phyloP scores from a whole-genome alignment of 371 early-diverging fungal genomes.

The Zopfochytrium polystomum region DNA sequence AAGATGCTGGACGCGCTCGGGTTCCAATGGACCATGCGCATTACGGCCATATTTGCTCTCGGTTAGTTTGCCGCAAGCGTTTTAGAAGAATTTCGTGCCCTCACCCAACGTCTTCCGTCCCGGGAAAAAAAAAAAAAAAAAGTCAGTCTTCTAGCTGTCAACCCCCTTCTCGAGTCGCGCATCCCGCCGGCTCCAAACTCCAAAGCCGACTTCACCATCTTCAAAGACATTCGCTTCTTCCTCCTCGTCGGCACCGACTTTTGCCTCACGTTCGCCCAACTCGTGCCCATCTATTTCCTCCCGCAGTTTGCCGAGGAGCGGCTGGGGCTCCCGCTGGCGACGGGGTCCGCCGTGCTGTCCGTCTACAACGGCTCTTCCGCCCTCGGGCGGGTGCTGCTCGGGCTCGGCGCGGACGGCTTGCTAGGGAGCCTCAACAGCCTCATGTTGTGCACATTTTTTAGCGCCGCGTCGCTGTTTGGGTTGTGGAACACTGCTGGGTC shows the following conservation, averaged over 20 bases:
- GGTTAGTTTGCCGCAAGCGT: not conserved
- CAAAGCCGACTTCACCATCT: slow-evolving; percentile 14
- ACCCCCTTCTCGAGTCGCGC: slow-evolving; percentile 11
- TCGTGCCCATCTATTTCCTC: slow-evolving; percentile 19
- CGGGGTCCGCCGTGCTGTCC: slow-evolving; percentile 12
- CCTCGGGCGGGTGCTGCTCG: slow-evolving; percentile 18
- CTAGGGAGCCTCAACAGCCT: slow-evolving; percentile 21
- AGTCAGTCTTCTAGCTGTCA: slow-evolving; percentile 6
- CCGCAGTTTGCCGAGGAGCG: slow-evolving; percentile 4
- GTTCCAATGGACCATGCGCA: slow-evolving; percentile 66
- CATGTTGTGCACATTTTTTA: slow-evolving; percentile 13
- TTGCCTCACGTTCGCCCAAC: slow-evolving; percentile 16
- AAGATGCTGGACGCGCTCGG: slow-evolving; percentile 52
- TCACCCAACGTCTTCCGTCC: too few species aligned
- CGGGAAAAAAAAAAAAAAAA: too few species aligned
- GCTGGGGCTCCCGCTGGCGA: slow-evolving; percentile 5
- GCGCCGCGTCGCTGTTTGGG: slow-evolving; percentile 7
- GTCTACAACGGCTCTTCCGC: slow-evolving; percentile 23
- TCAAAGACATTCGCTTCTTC: slow-evolving; percentile 16
- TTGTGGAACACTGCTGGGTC: not conserved
- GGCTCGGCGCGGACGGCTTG: slow-evolving; percentile 19
- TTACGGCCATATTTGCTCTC: slow-evolving; percentile 39
- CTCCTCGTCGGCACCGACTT: slow-evolving; percentile 16
- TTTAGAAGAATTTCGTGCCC: too few species aligned
- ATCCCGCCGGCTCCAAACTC: slow-evolving; percentile 7